Percentiles rank a stretch among this genome's conserved stretches.
These are phyloP conservation scores for Plectosphaerella sp. DNA, from an alignment of 2,329 filamentous ascomycete genomes.

Conservation along the genomic window DNA sequence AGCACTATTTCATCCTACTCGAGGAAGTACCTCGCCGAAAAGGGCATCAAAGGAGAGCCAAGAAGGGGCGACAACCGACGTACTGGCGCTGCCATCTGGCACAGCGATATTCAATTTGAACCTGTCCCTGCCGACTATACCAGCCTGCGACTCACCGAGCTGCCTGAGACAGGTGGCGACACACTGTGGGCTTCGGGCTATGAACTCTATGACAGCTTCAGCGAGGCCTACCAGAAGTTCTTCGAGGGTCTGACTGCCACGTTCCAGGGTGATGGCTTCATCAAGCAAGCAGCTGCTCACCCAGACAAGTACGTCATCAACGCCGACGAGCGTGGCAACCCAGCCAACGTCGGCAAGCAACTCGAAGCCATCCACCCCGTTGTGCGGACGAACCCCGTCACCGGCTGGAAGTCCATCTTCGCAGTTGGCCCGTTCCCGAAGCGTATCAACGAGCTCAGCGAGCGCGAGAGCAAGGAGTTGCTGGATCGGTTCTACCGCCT, in stretches of 20 bases:
- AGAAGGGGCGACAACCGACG: not conserved
- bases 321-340: slow-evolving; percentile 24
- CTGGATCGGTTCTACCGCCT: slow-evolving; percentile 33
- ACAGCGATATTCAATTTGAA: slow-evolving; percentile 57
- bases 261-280: slow-evolving; percentile 32
- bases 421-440: slow-evolving; percentile 36
- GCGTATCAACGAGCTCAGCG: slow-evolving; percentile 37
- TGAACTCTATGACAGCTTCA: slow-evolving; percentile 54
- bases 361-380: slow-evolving; percentile 50
- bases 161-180: slow-evolving; percentile 54
- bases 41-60: not conserved
- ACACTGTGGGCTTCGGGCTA: slow-evolving; percentile 62
- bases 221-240: slow-evolving; percentile 43
- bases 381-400: slow-evolving; percentile 57
- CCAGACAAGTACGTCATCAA: slow-evolving; percentile 24
- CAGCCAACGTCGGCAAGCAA: slow-evolving; percentile 40
- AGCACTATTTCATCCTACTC: slow-evolving; percentile 51
- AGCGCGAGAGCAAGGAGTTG: slow-evolving; percentile 36
- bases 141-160: slow-evolving; percentile 48
- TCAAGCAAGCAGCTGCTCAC: slow-evolving; percentile 27
- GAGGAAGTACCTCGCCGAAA: not conserved
- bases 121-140: slow-evolving; percentile 56
- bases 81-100: slow-evolving; percentile 23
- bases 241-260: slow-evolving; percentile 47
- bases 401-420: slow-evolving; percentile 51